Evolutionary conservation across 768 basidiomycete genomes (phyloP).

Genomic region (Pleurotus giganteus): DNA sequence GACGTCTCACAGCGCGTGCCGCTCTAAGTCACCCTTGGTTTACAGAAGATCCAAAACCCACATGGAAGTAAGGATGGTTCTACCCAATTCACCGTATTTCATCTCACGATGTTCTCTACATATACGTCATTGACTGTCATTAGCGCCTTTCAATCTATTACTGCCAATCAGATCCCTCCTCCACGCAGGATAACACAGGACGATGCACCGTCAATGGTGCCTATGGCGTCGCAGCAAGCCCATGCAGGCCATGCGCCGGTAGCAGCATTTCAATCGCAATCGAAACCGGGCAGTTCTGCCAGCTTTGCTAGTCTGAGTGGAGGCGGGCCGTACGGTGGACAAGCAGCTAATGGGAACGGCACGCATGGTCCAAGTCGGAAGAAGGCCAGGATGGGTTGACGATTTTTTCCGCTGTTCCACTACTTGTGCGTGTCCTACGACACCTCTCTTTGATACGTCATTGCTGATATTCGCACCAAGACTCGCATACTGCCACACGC

Average conservation of each 20-base stretch:
- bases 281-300: conserved; percentile 57
- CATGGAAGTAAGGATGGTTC: conserved; percentile 69
- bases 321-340: conserved; percentile 41
- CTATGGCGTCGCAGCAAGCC: conserved; percentile 46
- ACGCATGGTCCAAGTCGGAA: conserved; percentile 45
- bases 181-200: conserved; percentile 89
- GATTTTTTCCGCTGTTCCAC: background rate
- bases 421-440: too few relatives aligned
- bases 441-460: too few relatives aligned
- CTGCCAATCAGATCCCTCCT: conserved; percentile 72
- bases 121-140: background rate
- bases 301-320: conserved; percentile 65
- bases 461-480: too few relatives aligned
- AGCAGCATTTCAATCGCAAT: conserved; percentile 50
- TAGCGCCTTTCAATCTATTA: conserved; percentile 74
- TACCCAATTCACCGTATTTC: background rate
- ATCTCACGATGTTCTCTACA: background rate
- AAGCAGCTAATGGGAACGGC: conserved; percentile 31
- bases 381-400: conserved; percentile 54
- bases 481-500: too few relatives aligned
- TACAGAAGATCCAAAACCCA: conserved; percentile 83
- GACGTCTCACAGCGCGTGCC: conserved; percentile 77
- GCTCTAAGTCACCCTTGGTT: conserved; percentile 91
- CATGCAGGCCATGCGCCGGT: conserved; percentile 43
- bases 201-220: conserved; percentile 87